Base-by-base conservation (phyloP, 164 flowering plant species). In the Amborella trichopoda region DNA sequence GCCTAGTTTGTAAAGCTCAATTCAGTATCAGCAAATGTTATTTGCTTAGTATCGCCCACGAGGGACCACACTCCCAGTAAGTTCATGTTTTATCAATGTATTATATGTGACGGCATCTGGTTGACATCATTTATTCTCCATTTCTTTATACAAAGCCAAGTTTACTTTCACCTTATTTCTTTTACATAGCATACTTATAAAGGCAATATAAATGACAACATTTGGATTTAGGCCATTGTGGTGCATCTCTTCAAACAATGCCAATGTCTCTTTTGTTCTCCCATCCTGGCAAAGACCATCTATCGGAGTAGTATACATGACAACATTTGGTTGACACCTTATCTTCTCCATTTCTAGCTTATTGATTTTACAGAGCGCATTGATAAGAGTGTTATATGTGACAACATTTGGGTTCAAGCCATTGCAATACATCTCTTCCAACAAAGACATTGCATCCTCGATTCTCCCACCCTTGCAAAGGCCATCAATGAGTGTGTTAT, bases 401-500 rank as follows among this genome's bases (percentile, higher is more conserved):
- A 6, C 13, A 6, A 30, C 34, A 30, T 30, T 13, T 6, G 34
- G 6, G 9, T 13, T 30, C 34, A 30, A 30, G 13, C 34, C 6
- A 30, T 30, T 30, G 9, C 6, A 13, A 30, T 30, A 13, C 34
- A 30, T 30, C 13, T 30, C 13, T 13, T 30, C 34, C 6, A 30
- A 30, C 34, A 30, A 30, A 6, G 6, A 6, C 9, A 13, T 30
- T 30, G 34, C 34, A 6, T 30, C 13, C 13, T 30, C 6, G 13
- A 30, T 13, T 30, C 6, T 6, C 6, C 36, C 8, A 1, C 18
- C 12, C 12, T 5, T 9, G 21, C 49, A 46, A 27, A 16, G 25
- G 5, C 49, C 38, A 46, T 27, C 13, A 16, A 46, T 27, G 1
- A 46, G 22, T n/a, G 37, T 46, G 30, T 14, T 46, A 22, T 28